Evolutionary conservation across 768 basidiomycete species (phyloP).

Genomic region (Boletus tomentosulus): DNA sequence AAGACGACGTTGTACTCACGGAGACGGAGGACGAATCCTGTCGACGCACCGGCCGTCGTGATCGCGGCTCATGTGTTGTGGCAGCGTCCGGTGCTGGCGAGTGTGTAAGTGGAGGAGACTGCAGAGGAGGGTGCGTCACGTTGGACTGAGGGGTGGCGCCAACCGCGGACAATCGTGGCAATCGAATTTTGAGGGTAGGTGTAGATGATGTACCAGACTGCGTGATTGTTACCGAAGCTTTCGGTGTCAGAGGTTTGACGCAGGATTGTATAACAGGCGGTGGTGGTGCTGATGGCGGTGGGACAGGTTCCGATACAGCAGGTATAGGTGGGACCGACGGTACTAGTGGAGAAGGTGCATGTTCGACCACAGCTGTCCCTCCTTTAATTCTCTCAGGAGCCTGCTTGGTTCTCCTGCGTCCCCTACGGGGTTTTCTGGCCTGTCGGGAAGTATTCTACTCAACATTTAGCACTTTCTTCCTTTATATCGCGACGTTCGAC

Average conservation of each 20-base stretch:
- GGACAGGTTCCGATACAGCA: slow-evolving; percentile 10
- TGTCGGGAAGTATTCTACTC: slow-evolving; percentile 11
- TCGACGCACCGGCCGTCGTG: slow-evolving; percentile 26
- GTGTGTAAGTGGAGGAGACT: slow-evolving; percentile 18
- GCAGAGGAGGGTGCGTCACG: slow-evolving; percentile 13
- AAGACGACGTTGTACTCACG: slow-evolving; percentile 31
- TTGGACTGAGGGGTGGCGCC: slow-evolving; percentile 24
- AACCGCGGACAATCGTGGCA: slow-evolving; percentile 31
- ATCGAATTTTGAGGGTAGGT: slow-evolving; percentile 33
- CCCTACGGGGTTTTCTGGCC: slow-evolving; percentile 16
- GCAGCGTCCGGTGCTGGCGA: slow-evolving; percentile 23
- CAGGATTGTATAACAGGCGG: slow-evolving; percentile 9
- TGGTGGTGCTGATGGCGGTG: slow-evolving; percentile 2
- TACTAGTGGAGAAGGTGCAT: slow-evolving; percentile 12
- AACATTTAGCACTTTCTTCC: not conserved
- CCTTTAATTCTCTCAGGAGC: slow-evolving; percentile 17
- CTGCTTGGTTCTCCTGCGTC: slow-evolving; percentile 23
- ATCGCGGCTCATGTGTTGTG: slow-evolving; percentile 22
- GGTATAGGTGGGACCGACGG: slow-evolving; percentile 13
- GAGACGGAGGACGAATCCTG: slow-evolving; percentile 28
- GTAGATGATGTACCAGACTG: slow-evolving; percentile 30
- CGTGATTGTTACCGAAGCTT: slow-evolving; percentile 33
- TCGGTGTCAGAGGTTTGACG: slow-evolving; percentile 29
- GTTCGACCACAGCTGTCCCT: slow-evolving; percentile 3
- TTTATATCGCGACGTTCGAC: slow-evolving; percentile 4